Evolutionary conservation across 2,329 filamentous ascomycete genomes (phyloP), one percentile per base, ranked within the genome.

Genomic region (Aspergillus luchuensis): DNA sequence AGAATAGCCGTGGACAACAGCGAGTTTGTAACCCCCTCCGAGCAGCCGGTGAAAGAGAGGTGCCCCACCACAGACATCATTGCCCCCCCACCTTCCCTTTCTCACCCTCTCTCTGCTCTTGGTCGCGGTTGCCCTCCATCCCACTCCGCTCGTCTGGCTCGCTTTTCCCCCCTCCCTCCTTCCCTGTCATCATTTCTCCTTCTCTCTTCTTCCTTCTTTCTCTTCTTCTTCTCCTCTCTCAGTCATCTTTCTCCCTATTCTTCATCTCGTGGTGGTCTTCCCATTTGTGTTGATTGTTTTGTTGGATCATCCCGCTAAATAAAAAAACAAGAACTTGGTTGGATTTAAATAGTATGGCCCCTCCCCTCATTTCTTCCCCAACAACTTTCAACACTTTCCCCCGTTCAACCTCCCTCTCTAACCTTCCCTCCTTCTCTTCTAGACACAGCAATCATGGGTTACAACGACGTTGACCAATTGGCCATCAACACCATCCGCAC

Each of bases 401-500:
- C 57, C 59, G 52, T 63, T 59, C 57, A 60, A 51, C 51, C 33
- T 36, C 13, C 38, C 7, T 61, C 52, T 62, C 63, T 68, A 64
- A 67, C 54, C 36, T 6, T 23, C 17, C 21, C 41, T n/a, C 25
- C 25, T 33, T 21, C 38, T 39, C 59, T 30, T 36, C 48, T 30
- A 59, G 71, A 73, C 67, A 68, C 69, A 69, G 79, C 80, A 77
- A 86, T 78, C 74, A 98, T 98, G 94, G 88, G 88, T 80, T 97
- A 91, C 87, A 85, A 86, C 79, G 91, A 98, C 75, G 80, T 89
- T 76, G 95, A 99, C 80, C 84, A 89, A 85, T 87, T 92, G 82
- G 91, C 92, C 77, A 92, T 99, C 84, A 98, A 98, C 89, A 97
- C 94, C 80, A 98, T 99, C 85, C 91, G 95, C 80, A 82, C 92